phyloP scores from a whole-genome alignment of 306 rosid species.

The Vigna angularis region DNA sequence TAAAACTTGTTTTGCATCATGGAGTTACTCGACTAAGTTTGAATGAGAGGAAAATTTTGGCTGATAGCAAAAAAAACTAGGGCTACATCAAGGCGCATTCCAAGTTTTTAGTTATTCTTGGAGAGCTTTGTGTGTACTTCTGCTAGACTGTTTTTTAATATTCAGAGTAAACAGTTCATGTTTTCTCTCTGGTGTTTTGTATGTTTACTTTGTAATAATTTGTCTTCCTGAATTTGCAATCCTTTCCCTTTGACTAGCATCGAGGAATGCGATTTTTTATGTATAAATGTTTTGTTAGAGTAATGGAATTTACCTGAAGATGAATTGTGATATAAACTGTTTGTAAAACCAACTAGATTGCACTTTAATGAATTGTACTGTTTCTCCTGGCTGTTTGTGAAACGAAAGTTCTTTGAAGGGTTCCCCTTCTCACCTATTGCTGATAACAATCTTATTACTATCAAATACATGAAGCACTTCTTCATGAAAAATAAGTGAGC shows the following conservation, averaged over 20 bases:
- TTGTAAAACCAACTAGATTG: conserved; percentile 16
- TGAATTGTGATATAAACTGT: conserved; percentile 7
- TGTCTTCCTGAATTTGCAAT: conserved; percentile 12
- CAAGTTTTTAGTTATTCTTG: conserved; percentile 31
- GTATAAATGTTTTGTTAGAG: conserved; percentile 23
- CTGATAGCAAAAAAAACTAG: conserved; percentile 24
- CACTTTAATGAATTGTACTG: conserved; percentile 21
- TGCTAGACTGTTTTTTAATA: not conserved
- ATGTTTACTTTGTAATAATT: conserved; percentile 19
- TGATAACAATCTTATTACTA: conserved; percentile 12
- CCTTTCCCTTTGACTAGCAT: not conserved
- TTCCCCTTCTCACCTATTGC: conserved; percentile 5
- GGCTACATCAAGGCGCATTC: conserved; percentile 27
- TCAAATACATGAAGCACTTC: not conserved
- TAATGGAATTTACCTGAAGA: conserved; percentile 22
- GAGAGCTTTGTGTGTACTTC: conserved; percentile 20
- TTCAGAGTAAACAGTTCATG: conserved; percentile 27
- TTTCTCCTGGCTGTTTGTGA: conserved; percentile 29
- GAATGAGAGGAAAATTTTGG: conserved; percentile 13
- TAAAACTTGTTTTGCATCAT: conserved; percentile 36
- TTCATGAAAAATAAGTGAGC: conserved; percentile 16
- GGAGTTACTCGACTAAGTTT: conserved; percentile 30
- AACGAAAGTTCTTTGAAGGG: conserved; percentile 20
- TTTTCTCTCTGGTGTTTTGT: conserved; percentile 1
- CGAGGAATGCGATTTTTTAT: conserved; percentile 23